These are phyloP conservation scores for Cunninghamia lanceolata DNA, from an alignment of 75 land plant species.

Conservation along the genomic window DNA sequence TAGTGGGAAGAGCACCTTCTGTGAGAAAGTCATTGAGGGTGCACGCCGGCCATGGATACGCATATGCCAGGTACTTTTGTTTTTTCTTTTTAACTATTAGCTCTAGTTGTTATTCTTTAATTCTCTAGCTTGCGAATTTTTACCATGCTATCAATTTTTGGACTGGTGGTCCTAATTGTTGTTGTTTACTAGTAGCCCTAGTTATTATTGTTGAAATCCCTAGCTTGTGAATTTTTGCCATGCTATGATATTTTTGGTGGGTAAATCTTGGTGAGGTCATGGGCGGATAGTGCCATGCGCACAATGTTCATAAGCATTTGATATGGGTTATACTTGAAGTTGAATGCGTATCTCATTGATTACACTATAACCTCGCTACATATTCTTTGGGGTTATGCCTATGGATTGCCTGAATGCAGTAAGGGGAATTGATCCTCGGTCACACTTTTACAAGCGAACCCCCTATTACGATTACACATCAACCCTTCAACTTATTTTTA, in stretches of 20 bases:
- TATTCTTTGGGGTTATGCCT: neutral
- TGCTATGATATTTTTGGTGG: no score
- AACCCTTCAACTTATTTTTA: neutral
- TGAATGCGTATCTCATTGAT: no score
- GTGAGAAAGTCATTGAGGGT: constrained; percentile 46
- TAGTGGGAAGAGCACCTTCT: constrained; percentile 87
- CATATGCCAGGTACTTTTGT: constrained; percentile 66
- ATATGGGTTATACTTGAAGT: no score
- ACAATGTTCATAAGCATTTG: no score
- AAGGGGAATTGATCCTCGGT: neutral
- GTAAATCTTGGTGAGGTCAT: no score
- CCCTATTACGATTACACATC: neutral
- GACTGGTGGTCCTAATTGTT: no score
- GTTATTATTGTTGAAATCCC: no score
- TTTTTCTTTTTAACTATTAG: neutral
- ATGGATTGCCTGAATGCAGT: neutral
- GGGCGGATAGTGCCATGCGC: no score
- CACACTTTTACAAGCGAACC: neutral
- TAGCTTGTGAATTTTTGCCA: no score
- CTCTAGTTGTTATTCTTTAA: neutral
- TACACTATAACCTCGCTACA: neutral
- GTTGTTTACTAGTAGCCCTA: no score
- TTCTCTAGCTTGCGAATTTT: neutral
- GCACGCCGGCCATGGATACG: constrained; percentile 68
- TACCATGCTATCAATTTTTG: neutral